Percentiles rank a stretch among this genome's conserved stretches.
Evolutionary conservation across 2,329 filamentous ascomycete species (phyloP).

Genomic region (Myotisia sp.): DNA sequence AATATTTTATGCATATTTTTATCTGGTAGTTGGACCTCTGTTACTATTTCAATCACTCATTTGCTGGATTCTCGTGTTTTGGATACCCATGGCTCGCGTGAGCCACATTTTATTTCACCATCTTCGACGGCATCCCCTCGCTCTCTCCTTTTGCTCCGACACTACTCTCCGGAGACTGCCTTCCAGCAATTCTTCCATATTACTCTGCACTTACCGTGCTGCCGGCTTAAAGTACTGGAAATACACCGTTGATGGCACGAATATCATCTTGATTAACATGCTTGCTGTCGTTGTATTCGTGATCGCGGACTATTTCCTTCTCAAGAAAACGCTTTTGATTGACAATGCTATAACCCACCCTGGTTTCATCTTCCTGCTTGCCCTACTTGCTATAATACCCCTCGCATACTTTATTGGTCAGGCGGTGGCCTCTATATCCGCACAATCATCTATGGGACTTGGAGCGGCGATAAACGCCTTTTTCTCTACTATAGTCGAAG

Average conservation of each 20-base stretch:
- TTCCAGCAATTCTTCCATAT: constrained; percentile 64
- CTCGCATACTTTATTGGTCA: constrained; percentile 97
- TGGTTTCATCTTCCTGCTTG: constrained; percentile 72
- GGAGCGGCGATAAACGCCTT: constrained; percentile 96
- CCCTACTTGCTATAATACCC: constrained; percentile 83
- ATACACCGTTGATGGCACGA: constrained; percentile 95
- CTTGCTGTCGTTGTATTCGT: constrained; percentile 87
- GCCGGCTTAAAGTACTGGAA: constrained; percentile 97
- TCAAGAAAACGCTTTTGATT: constrained; percentile 54
- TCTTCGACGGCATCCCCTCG: constrained; percentile 78
- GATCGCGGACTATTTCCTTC: constrained; percentile 79
- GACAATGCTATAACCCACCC: constrained; percentile 64
- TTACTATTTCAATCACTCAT: constrained; percentile 73
- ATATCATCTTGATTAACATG: constrained; percentile 97
- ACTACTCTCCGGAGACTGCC: constrained; percentile 56
- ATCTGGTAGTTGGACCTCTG: constrained; percentile 74
- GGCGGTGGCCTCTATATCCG: constrained; percentile 94
- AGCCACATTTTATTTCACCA: constrained; percentile 83
- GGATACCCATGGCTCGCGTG: constrained; percentile 96
- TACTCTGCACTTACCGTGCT: constrained; percentile 92
- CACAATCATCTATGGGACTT: constrained; percentile 95
- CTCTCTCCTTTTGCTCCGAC: constrained; percentile 84
- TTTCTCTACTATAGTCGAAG: constrained; percentile 93
- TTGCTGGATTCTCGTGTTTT: constrained; percentile 95
- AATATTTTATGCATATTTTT: constrained; percentile 93